Base-by-base conservation (phyloP, 805 yeast species). In the Cyberlindnera euphorbiae region DNA sequence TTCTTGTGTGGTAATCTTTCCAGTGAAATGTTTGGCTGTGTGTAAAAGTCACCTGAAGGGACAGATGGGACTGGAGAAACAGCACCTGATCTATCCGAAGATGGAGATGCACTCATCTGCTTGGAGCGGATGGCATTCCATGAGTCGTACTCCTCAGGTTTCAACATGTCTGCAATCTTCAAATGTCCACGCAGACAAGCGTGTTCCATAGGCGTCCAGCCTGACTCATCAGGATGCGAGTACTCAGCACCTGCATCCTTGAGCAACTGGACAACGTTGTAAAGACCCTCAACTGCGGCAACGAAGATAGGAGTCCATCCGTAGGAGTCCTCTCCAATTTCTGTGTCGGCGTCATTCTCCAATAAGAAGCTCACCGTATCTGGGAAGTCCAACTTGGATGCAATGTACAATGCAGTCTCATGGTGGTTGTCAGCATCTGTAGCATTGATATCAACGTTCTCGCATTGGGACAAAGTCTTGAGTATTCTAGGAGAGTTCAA, bases 171-270 rank as follows among this genome's bases (percentile, higher is more conserved):
- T 2, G 93, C 80, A 25, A 86, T 73, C 3, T 65, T 69, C 39
- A 89, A 62, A 56, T 88, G 95, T 5, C 97, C 97, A 49, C 97
- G 71, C 30, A 90, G 65, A 32, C 86, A 80, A 0, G 97, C 96
- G 59, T 90, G 97, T 53, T 90, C 97, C 79, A 87, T 79, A n/a
- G 97, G 96, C 14, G 87, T 77, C 97, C 97, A 90, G 0, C 97
- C 97, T 35, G 93, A 81, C 30, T 77, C 81, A 62, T 90, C 97
- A 13, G 73, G 68, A 18, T 66, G 60, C 29, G 73, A 71, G 39
- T 63, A 73, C 7, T 67, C 62, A 5, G 87, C 82, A 15, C 76
- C 77, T 28, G 67, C 53, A 0, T 63, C 60, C 19, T 80, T 58
- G 43, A 90, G 66, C 8, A 73, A 42, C 28, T 71, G 58, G 6